Base-by-base conservation (phyloP, 1,284 basidiomycete genomes). In the Wallemia hederae region DNA sequence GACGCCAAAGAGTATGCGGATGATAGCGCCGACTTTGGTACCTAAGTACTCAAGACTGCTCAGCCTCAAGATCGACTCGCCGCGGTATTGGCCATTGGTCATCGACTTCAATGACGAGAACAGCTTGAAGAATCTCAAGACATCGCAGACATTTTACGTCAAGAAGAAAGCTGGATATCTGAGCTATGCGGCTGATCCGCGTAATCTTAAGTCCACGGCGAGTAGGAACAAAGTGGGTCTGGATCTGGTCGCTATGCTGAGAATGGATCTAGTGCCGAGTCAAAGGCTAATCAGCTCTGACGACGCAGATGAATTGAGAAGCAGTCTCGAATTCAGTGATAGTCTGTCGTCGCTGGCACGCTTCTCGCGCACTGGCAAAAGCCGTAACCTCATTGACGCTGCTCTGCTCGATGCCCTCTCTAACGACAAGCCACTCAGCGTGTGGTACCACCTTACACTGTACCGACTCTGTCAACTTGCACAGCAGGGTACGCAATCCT, bases 81-180 rank as follows among this genome's bases (percentile, higher is more conserved):
- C 86, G 3, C 79, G 92, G 14, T 97, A 98, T 70, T 96, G 89
- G 85, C 83, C 88, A 0, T 83, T 90, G 70, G 79, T 81, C 62
- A 77, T 86, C 25, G 75, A 78, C 55, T 73, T 79, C 59, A 75
- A 80, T 59, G 75, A 79, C 1, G 75, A 74, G n/a, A 83, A 90
- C 68, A 77, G 78, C 59, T 77, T 78, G 49, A 75, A 76, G 5
- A 76, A 94, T 28, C 71, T 91, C 29, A 76, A 74, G 55, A 83
- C 77, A 61, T 49, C 39, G 22, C 83, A 87, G 65, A 91, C 85
- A 0, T 74, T 96, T 24, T 89, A 80, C 65, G 91, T 97, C 62
- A 92, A 97, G 71, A 81, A 91, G 24, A 79, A 87, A 56, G 83
- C 87, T 0, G 90, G 89, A 0, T 91, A 90, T 70, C 74, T 96